phyloP scores from a whole-genome alignment of 192 early-diverging fungal species.

The Thamnidium elegans region DNA sequence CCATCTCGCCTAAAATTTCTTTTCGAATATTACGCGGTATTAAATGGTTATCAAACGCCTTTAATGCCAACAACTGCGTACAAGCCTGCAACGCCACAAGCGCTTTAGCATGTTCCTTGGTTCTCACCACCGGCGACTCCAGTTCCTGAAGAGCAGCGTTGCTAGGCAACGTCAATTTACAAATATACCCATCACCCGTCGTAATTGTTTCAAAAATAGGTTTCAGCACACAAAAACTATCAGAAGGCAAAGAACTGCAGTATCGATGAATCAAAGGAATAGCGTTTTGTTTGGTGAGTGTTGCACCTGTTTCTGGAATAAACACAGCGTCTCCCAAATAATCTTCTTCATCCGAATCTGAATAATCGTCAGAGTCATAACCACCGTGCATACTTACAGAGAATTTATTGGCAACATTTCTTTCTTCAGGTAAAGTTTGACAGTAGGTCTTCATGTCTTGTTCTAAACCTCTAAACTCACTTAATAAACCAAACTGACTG shows the following conservation, averaged over 20 bases:
- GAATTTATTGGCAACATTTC: conserved; percentile 28
- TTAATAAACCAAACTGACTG: conserved; percentile 34
- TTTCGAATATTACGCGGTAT: conserved; percentile 46
- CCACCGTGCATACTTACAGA: conserved; percentile 12
- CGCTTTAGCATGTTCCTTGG: conserved; percentile 65
- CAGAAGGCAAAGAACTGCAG: conserved; percentile 67
- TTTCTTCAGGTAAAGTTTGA: conserved; percentile 39
- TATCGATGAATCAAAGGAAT: conserved; percentile 65
- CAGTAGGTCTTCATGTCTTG: conserved; percentile 65
- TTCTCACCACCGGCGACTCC: conserved; percentile 48
- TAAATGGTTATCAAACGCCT: conserved; percentile 74
- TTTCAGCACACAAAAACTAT: conserved; percentile 49
- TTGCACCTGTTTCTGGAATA: conserved; percentile 64
- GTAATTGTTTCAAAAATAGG: conserved; percentile 51
- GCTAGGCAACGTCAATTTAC: conserved; percentile 55
- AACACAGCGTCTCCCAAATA: conserved; percentile 52
- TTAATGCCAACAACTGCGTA: conserved; percentile 61
- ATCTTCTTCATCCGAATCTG: conserved; percentile 40
- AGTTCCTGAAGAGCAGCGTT: conserved; percentile 60
- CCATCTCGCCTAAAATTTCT: conserved; percentile 27
- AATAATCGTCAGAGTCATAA: conserved; percentile 13
- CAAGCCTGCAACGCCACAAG: conserved; percentile 68
- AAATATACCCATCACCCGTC: conserved; percentile 39
- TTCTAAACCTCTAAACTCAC: conserved; percentile 45
- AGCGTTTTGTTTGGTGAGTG: conserved; percentile 67